phyloP scores from a whole-genome alignment of 306 rosid genomes.

The Cicer judaicum region DNA sequence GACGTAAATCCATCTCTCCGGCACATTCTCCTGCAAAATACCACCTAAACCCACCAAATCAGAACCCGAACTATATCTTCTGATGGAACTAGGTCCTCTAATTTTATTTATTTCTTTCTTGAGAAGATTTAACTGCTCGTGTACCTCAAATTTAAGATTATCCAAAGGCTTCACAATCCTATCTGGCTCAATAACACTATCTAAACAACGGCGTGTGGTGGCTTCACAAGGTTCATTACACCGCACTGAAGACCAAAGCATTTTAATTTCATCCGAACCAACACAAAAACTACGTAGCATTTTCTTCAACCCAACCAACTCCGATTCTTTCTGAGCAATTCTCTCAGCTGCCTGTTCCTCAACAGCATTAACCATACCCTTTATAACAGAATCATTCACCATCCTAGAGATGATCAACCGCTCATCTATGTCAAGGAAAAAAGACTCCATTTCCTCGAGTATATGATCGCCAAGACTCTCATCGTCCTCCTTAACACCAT shows the following conservation, averaged over 20 bases:
- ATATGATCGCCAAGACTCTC: conserved; percentile 54
- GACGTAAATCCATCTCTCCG: conserved; percentile 59
- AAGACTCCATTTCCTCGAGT: conserved; percentile 72
- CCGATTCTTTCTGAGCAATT: conserved; percentile 71
- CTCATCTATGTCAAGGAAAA: conserved; percentile 60
- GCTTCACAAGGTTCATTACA: conserved; percentile 38
- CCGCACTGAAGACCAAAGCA: conserved; percentile 29
- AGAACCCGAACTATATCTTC: conserved; percentile 60
- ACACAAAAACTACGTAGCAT: conserved; percentile 44
- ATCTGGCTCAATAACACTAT: conserved; percentile 44
- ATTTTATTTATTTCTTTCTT: conserved; percentile 66
- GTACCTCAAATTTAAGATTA: conserved; percentile 50
- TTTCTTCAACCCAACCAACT: conserved; percentile 67
- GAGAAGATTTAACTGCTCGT: conserved; percentile 63
- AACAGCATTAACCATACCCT: conserved; percentile 79
- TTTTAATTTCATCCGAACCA: conserved; percentile 48
- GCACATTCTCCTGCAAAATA: conserved; percentile 61
- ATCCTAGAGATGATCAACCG: conserved; percentile 77
- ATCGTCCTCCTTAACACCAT: conserved; percentile 49
- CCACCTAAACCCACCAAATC: conserved; percentile 72
- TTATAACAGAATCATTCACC: conserved; percentile 85
- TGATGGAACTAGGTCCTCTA: conserved; percentile 52
- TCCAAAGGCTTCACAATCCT: conserved; percentile 48
- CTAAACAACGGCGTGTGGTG: conserved; percentile 28
- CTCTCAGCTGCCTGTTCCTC: conserved; percentile 73